Evolutionary conservation across 148 eudicot genomes (phyloP), one percentile per base, ranked within the genome.

Genomic region (Rhododendron simsii): DNA sequence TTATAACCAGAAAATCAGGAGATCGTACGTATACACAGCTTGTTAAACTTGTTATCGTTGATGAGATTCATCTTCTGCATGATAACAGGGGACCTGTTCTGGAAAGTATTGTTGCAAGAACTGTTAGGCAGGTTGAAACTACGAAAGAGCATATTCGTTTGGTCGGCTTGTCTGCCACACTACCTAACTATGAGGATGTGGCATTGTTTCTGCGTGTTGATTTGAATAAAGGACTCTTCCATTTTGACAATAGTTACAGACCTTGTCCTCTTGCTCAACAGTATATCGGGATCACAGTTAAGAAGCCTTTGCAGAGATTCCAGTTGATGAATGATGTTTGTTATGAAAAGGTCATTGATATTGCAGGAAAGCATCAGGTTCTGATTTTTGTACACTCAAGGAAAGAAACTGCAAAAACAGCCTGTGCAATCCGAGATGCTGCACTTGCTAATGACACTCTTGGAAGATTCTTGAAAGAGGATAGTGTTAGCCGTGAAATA

Each of bases 191-290:
- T 77, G 94, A 92, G 87, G 95, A 93, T 51, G 93, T 93, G 26
- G 95, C 95, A 3, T 73, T 93, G 82, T 92, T 93, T 88, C 85
- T 93, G 82, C 91, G 95, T 87, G 94, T 93, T 47, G 88, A 93
- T 82, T 53, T 89, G 69, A 80, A 89, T 2, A 93, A 89, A 87
- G 94, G 95, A 48, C 88, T 92, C 45, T 92, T 92, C 84, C 80
- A 91, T 86, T 93, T 93, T 81, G 94, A 93, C 87, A 93, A 93
- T 87, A 90, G 94, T 83, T 93, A 92, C 81, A 90, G 95, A 81
- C 95, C 95, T 75, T 92, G 94, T 80, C 95, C 95, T 41, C 94
- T 93, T 88, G 95, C 93, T 78, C 95, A 93, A 84, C 94, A 93
- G 87, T 93, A 92, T 48, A 90, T 93, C 59, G 95, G 94, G 85